Conservation (phyloP, 805 yeast species). For the Hanseniaspora jakobsenii region DNA sequence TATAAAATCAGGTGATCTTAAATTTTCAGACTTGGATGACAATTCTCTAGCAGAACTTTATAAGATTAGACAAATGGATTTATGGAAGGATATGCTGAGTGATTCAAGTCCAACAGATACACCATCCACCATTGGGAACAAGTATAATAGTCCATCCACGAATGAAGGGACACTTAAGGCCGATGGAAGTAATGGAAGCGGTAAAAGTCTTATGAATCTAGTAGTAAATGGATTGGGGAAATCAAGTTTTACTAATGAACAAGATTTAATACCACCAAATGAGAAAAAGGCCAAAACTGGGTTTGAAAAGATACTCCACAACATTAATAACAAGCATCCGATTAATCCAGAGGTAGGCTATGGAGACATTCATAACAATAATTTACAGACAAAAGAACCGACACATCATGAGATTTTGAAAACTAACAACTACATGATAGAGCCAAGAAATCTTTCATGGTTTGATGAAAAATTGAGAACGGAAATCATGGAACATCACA, state of each 20-base stretch:
- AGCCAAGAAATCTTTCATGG: conserved; percentile 23
- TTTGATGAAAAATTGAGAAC: conserved; percentile 43
- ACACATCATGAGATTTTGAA: background rate
- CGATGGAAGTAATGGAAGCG: too few relatives aligned
- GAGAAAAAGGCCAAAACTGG: too few relatives aligned
- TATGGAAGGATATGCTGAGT: conserved; percentile 37
- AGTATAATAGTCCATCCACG: background rate
- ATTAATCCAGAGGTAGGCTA: too few relatives aligned
- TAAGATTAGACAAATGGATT: conserved; percentile 53
- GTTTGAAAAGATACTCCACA: too few relatives aligned
- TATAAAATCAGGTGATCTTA: conserved; percentile 27
- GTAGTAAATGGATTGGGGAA: too few relatives aligned
- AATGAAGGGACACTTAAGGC: too few relatives aligned
- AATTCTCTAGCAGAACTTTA: conserved; percentile 41
- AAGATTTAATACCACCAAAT: too few relatives aligned
- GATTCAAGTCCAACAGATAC: conserved; percentile 11
- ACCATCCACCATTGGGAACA: background rate
- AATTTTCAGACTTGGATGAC: conserved; percentile 28
- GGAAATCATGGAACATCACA: conserved; percentile 42
- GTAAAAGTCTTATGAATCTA: too few relatives aligned
- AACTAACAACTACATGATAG: conserved; percentile 13
- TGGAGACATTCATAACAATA: background rate
- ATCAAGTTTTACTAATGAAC: too few relatives aligned
- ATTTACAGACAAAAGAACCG: conserved; percentile 6
- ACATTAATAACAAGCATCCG: conserved; percentile 8